A percentile compares a stretch with the other conserved stretches of the same genome.
phyloP scores from a whole-genome alignment of 1,284 basidiomycete genomes.

The Sporisorium sorghi region DNA sequence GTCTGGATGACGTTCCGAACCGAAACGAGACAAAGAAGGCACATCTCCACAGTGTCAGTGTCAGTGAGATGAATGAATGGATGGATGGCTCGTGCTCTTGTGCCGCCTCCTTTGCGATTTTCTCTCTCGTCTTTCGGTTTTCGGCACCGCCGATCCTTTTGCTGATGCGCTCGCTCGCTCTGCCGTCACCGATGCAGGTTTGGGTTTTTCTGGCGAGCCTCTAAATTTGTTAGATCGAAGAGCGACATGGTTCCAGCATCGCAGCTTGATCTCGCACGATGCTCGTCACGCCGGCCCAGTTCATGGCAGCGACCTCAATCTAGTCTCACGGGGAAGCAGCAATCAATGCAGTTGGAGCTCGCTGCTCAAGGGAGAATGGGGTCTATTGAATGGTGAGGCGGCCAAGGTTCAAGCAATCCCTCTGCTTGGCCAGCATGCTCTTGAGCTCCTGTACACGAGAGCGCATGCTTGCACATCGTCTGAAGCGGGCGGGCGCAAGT shows the following conservation, averaged over 20 bases:
- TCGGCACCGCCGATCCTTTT: constrained; percentile 8
- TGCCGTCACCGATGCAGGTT: constrained; percentile 12
- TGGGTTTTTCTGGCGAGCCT: not conserved
- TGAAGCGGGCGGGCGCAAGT: not conserved
- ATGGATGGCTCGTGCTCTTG: constrained; percentile 18
- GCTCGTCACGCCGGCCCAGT: too few relatives aligned
- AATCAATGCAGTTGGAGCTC: not conserved
- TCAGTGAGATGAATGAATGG: too few relatives aligned
- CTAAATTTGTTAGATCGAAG: constrained; percentile 1
- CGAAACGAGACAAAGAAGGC: not conserved
- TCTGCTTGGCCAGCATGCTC: constrained; percentile 23
- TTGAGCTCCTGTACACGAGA: constrained; percentile 30
- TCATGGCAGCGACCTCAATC: not conserved
- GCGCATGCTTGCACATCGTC: constrained; percentile 40
- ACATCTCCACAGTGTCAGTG: not conserved
- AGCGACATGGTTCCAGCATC: not conserved
- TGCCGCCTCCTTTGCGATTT: not conserved
- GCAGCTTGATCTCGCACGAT: not conserved
- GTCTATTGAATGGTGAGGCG: constrained; percentile 1
- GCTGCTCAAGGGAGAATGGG: not conserved
- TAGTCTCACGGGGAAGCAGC: too few relatives aligned
- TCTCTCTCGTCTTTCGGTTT: not conserved
- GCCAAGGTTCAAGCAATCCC: not conserved
- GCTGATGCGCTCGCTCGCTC: constrained; percentile 14
- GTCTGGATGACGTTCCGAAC: constrained; percentile 7